Percentiles rank a stretch among this genome's conserved stretches.
Conservation (phyloP, 164 flowering plant genomes). For the Buxus sempervirens region DNA sequence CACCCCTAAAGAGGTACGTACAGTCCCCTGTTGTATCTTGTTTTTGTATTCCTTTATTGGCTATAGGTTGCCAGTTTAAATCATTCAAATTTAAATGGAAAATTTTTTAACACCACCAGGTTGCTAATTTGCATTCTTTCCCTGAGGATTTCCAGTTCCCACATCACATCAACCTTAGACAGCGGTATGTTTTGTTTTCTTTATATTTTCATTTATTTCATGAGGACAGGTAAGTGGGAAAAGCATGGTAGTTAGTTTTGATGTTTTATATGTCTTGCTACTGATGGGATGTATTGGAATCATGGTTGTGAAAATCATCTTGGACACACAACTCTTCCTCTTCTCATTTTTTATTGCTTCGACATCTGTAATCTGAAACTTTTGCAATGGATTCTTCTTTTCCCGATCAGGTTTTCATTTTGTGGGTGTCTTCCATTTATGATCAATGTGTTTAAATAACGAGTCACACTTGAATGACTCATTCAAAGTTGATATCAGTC, state of each 20-base stretch:
- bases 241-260: not conserved
- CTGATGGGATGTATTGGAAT: too few relatives aligned
- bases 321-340: too few relatives aligned
- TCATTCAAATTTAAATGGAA: too few relatives aligned
- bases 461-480: too few relatives aligned
- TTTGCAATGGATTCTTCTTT: too few relatives aligned
- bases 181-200: slow-evolving; percentile 45
- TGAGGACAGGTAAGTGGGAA: not conserved
- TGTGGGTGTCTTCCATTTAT: too few relatives aligned
- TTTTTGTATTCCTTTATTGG: not conserved
- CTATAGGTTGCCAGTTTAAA: not conserved
- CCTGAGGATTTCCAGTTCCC: slow-evolving; percentile 82
- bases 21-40: not conserved
- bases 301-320: too few relatives aligned
- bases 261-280: not conserved
- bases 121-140: slow-evolving; percentile 92
- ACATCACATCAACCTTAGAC: slow-evolving; percentile 61
- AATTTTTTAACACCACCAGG: slow-evolving; percentile 34
- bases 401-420: too few relatives aligned
- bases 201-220: not conserved
- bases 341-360: too few relatives aligned
- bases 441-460: too few relatives aligned
- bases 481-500: too few relatives aligned
- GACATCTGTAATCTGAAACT: too few relatives aligned
- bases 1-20: slow-evolving; percentile 88